Evolutionary conservation across 345 rosid species (phyloP), one percentile per base, ranked within the genome.

Genomic region (Crucihimalaya himalaica): DNA sequence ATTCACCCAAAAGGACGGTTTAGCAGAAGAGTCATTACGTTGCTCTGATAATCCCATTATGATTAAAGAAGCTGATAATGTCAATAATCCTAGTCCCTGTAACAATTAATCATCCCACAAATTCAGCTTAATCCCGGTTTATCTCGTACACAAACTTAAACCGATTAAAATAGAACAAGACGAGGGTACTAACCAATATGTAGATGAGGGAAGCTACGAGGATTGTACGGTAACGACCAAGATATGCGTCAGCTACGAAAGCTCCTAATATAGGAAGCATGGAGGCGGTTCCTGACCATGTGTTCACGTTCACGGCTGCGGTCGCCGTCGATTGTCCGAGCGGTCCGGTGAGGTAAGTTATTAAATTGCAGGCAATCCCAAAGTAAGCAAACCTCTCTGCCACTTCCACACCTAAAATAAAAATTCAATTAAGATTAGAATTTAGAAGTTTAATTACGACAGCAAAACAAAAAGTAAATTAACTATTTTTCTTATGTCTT

Each of bases 81-180:
- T 88, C 74, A 93, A 69, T 75, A 84, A 46, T 27, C 82, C 79
- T 47, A 85, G 83, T 28, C 89, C 92, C 89, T 85, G 85, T 68
- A n/a, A 20, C 19, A 68, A 51, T 16, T 34, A 39, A 32, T 25
- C 13, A 34, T 13, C 6, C 6, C 20, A 10, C 57, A 34, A 56
- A 35, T 27, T 61, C 5, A 68, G 13, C 29, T 54, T 15, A 12
- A 69, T 9, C 48, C 31, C 76, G 53, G 62, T 39, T 51, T 62
- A 61, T 16, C 12, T 60, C 15, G 13, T 34, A 70, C 2, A 19
- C 2, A 35, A 35, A 53, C 20, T 18, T 3, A 34, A 65, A 15
- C 28, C 70, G 69, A 62, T 53, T 63, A 20, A 71, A 15, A 1
- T 6, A 52, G 3, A 34, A 35, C 1, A 55, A 37, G 56, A 23